A percentile compares a stretch with the other conserved stretches of the same genome.
phyloP scores from a whole-genome alignment of 495 filamentous ascomycete species.

The Friedmanniomyces endolithicus region DNA sequence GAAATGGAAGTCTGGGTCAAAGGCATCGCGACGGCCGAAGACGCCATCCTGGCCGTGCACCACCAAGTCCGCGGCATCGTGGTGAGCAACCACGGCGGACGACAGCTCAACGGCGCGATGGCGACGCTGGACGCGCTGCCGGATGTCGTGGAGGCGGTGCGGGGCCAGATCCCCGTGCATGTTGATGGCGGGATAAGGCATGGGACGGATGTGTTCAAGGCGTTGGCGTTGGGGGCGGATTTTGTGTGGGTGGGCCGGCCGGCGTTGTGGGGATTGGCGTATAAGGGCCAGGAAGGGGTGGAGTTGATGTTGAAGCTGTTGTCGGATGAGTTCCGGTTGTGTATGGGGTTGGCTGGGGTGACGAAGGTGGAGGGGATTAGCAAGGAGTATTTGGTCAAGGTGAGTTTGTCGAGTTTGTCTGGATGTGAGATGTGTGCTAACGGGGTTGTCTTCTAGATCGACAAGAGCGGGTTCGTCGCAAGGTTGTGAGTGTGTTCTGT shows the following conservation, averaged over 20 bases:
- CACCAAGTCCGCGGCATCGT: slow-evolving; percentile 29
- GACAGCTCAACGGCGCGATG: slow-evolving; percentile 32
- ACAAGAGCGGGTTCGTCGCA: slow-evolving; percentile 18
- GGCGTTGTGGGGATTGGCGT: slow-evolving; percentile 26
- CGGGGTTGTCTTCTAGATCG: slow-evolving; percentile 5
- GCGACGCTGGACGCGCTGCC: slow-evolving; percentile 25
- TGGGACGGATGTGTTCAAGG: slow-evolving; percentile 27
- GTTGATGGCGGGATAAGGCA: slow-evolving; percentile 25
- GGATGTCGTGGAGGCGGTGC: slow-evolving; percentile 25
- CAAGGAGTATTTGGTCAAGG: slow-evolving; percentile 22
- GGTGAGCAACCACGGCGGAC: slow-evolving; percentile 40
- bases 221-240: slow-evolving; percentile 25
- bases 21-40: slow-evolving; percentile 32
- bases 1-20: slow-evolving; percentile 31
- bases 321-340: slow-evolving; percentile 20
- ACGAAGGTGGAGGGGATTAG: slow-evolving; percentile 21
- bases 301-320: slow-evolving; percentile 23
- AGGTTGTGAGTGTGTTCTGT: slow-evolving; percentile 1
- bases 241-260: slow-evolving; percentile 26
- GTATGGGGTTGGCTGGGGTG: slow-evolving; percentile 25
- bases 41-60: slow-evolving; percentile 28
- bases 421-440: neutral
- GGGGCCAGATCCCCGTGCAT: slow-evolving; percentile 22
- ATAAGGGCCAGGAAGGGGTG: slow-evolving; percentile 26
- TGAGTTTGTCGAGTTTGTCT: neutral